These are phyloP conservation scores for Mycena floridula DNA, from an alignment of 768 basidiomycete genomes.

Conservation along the genomic window DNA sequence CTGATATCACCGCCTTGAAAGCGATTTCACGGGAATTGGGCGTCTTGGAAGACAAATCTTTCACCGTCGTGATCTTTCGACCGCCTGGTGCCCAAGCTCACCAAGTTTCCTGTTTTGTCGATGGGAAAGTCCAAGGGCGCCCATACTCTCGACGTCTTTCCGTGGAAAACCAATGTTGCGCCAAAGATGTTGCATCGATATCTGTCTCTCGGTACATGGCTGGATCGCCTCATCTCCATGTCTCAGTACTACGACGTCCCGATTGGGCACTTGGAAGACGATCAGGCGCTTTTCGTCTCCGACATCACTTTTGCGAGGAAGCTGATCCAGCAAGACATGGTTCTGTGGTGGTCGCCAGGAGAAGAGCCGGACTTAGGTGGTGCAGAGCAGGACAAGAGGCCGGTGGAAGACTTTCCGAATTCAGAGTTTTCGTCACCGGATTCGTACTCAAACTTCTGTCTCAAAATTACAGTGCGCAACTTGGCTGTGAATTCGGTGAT, in stretches of 20 bases:
- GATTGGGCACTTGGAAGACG: conserved; percentile 86
- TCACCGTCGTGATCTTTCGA: conserved; percentile 84
- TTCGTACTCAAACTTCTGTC: conserved; percentile 87
- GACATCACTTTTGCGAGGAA: conserved; percentile 91
- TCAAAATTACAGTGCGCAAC: conserved; percentile 86
- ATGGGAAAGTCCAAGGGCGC: conserved; percentile 75
- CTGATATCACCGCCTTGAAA: conserved; percentile 74
- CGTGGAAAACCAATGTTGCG: conserved; percentile 82
- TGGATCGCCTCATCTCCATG: conserved; percentile 71
- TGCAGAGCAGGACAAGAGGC: conserved; percentile 77
- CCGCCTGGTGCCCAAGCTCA: conserved; percentile 56
- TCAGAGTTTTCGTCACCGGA: conserved; percentile 84
- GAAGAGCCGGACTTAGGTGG: conserved; percentile 92
- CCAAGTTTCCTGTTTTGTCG: conserved; percentile 81
- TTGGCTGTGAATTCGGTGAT: conserved; percentile 91
- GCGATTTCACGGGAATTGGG: conserved; percentile 85
- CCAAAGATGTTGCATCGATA: conserved; percentile 84
- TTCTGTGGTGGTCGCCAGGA: conserved; percentile 95
- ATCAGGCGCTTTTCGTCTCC: conserved; percentile 80
- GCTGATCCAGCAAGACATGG: conserved; percentile 78
- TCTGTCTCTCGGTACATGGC: conserved; percentile 68
- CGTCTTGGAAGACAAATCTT: conserved; percentile 64
- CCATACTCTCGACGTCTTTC: conserved; percentile 77
- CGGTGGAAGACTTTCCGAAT: conserved; percentile 70
- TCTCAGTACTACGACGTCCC: conserved; percentile 93